Percentiles rank a stretch among this genome's conserved stretches.
Conservation (phyloP, 2,329 filamentous ascomycete genomes). For the Claviceps arundinis region DNA sequence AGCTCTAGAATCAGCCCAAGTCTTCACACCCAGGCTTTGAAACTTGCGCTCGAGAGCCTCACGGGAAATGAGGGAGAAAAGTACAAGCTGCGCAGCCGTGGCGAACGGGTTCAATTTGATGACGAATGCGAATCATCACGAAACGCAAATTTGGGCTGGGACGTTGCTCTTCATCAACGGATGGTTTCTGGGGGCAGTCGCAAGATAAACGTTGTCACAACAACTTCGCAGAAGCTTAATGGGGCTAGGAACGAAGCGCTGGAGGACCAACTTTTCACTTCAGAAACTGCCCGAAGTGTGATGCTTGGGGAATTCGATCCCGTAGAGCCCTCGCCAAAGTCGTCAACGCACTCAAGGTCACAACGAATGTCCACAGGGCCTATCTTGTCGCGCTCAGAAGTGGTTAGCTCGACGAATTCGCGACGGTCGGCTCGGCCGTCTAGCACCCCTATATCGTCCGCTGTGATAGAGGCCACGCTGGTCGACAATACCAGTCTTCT, state of each 20-base stretch:
- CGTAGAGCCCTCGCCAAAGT: constrained; percentile 22
- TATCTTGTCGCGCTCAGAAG: constrained; percentile 24
- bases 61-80: constrained; percentile 26
- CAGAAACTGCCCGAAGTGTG: constrained; percentile 35
- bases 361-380: constrained; percentile 12
- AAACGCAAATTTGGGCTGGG: constrained; percentile 41
- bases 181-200: constrained; percentile 40
- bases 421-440: constrained; percentile 41
- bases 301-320: constrained; percentile 29
- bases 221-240: neutral
- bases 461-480: constrained; percentile 44
- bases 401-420: constrained; percentile 28
- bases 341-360: constrained; percentile 18
- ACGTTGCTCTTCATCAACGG: constrained; percentile 34
- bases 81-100: constrained; percentile 28
- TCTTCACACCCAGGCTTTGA: constrained; percentile 22
- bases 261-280: constrained; percentile 33
- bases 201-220: constrained; percentile 10
- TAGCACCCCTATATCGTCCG: constrained; percentile 39
- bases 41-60: constrained; percentile 29
- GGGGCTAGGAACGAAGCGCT: constrained; percentile 19
- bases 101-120: constrained; percentile 43
- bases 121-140: constrained; percentile 40
- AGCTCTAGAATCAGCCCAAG: constrained; percentile 5
- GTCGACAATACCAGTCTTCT: constrained; percentile 31